Conservation (phyloP, 495 filamentous ascomycete genomes). For the Trichocladium uniseriatum region DNA sequence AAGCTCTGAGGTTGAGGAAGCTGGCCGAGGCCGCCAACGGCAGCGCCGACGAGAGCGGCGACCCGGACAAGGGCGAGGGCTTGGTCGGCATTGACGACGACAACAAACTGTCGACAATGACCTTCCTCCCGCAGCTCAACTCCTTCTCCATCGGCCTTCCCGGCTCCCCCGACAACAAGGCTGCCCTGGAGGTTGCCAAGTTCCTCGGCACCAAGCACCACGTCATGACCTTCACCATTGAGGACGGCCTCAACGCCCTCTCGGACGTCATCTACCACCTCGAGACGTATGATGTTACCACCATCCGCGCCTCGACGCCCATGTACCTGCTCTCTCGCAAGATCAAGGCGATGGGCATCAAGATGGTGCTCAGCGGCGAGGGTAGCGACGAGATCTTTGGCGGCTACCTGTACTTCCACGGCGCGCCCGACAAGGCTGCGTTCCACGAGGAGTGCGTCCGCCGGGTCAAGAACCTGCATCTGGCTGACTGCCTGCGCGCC, state of each 20-base stretch:
- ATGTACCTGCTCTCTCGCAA: slow-evolving; percentile 97
- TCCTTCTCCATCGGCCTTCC: slow-evolving; percentile 97
- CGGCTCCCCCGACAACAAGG: slow-evolving; percentile 79
- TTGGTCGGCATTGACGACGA: slow-evolving; percentile 91
- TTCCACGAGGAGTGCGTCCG: slow-evolving; percentile 92
- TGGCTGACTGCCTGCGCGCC: slow-evolving; percentile 89
- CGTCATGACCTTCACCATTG: slow-evolving; percentile 92
- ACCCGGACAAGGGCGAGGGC: slow-evolving; percentile 48
- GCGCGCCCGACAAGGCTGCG: slow-evolving; percentile 76
- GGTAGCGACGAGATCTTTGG: slow-evolving; percentile 97
- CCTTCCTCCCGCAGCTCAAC: slow-evolving; percentile 86
- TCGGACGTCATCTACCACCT: slow-evolving; percentile 97
- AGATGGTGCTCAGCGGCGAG: slow-evolving; percentile 97
- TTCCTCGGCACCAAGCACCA: slow-evolving; percentile 97
- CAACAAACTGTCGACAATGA: slow-evolving; percentile 81
- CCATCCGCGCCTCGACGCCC: slow-evolving; percentile 93
- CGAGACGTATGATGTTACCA: slow-evolving; percentile 96
- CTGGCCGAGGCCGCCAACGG: slow-evolving; percentile 42
- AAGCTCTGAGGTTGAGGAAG: slow-evolving; percentile 67
- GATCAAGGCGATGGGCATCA: slow-evolving; percentile 98
- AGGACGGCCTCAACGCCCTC: slow-evolving; percentile 92
- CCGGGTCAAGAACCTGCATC: slow-evolving; percentile 88
- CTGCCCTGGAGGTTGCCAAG: slow-evolving; percentile 80
- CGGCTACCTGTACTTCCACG: slow-evolving; percentile 97
- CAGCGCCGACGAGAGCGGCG: slow-evolving; percentile 33